Evolutionary conservation across 495 filamentous ascomycete species (phyloP).

Genomic region (Penicillium cataractarum): DNA sequence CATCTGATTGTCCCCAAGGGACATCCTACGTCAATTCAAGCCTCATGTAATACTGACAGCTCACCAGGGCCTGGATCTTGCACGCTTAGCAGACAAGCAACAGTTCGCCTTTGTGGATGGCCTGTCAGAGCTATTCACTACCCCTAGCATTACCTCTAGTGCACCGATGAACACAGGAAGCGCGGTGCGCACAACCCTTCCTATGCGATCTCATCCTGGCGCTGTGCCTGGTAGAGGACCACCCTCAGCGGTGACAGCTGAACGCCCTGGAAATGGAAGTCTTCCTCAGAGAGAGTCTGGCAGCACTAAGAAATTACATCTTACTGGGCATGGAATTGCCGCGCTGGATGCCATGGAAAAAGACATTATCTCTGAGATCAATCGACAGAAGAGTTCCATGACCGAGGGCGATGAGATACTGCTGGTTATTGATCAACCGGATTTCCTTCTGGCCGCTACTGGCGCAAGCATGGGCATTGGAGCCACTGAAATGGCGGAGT

Average conservation of each 20-base stretch:
- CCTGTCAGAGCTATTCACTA: slow-evolving; percentile 59
- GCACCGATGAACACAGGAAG: slow-evolving; percentile 16
- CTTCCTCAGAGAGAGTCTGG: slow-evolving; percentile 27
- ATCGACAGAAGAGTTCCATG: slow-evolving; percentile 29
- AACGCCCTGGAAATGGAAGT: slow-evolving; percentile 7
- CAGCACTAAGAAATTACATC: slow-evolving; percentile 39
- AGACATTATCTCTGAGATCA: slow-evolving; percentile 42
- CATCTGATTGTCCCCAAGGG: background rate
- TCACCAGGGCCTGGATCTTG: slow-evolving; percentile 68
- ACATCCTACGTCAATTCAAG: background rate
- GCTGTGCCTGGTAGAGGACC: slow-evolving; percentile 34
- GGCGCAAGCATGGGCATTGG: slow-evolving; percentile 42
- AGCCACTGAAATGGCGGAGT: slow-evolving; percentile 51
- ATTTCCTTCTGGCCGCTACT: slow-evolving; percentile 53
- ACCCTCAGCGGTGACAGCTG: slow-evolving; percentile 11
- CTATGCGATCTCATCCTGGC: slow-evolving; percentile 36
- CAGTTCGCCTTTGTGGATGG: slow-evolving; percentile 76
- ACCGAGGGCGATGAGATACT: slow-evolving; percentile 35
- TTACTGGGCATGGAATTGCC: slow-evolving; percentile 37
- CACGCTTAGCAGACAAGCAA: slow-evolving; percentile 55
- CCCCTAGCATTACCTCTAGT: slow-evolving; percentile 21
- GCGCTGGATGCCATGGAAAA: slow-evolving; percentile 43
- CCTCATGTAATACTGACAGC: background rate
- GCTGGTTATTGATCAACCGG: slow-evolving; percentile 57
- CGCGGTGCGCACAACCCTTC: slow-evolving; percentile 36